phyloP scores from a whole-genome alignment of 345 rosid genomes.

The Sonneratia alba region DNA sequence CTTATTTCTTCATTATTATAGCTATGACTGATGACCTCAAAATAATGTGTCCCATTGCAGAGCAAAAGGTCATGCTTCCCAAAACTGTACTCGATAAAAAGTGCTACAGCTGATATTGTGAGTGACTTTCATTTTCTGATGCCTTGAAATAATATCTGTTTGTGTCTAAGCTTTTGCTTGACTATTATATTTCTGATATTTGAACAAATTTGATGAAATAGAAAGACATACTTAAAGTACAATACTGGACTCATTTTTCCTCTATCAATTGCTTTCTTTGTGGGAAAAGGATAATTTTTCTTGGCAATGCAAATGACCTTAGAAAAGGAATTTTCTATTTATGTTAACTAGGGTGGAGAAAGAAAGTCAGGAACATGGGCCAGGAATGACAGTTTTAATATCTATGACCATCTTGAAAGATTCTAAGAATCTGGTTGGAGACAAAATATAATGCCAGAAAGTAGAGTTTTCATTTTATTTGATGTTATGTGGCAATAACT shows the following conservation, averaged over 20 bases:
- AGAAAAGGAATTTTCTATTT: too few species aligned
- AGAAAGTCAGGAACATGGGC: not conserved
- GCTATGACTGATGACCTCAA: not conserved
- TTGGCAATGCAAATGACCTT: not conserved
- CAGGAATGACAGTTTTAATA: not conserved
- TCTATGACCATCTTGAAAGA: not conserved
- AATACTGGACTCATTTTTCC: not conserved
- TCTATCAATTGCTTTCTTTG: not conserved
- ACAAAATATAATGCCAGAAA: not conserved
- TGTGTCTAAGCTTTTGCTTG: not conserved
- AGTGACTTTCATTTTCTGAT: constrained; percentile 23
- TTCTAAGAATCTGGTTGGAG: not conserved
- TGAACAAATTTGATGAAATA: not conserved
- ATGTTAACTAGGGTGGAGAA: not conserved
- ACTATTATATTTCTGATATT: not conserved
- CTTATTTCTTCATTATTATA: not conserved
- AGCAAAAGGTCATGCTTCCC: constrained; percentile 77
- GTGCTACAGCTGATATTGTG: constrained; percentile 86
- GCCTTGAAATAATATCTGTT: not conserved
- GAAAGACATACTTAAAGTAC: not conserved
- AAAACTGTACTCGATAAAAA: constrained; percentile 75
- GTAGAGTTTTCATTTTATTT: not conserved
- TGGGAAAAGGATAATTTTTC: not conserved
- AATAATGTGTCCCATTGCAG: constrained; percentile 30
- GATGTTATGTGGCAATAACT: not conserved